These are phyloP conservation scores for Rutidosis leptorrhynchoides DNA, from an alignment of 129 eudicot species.

Conservation along the genomic window DNA sequence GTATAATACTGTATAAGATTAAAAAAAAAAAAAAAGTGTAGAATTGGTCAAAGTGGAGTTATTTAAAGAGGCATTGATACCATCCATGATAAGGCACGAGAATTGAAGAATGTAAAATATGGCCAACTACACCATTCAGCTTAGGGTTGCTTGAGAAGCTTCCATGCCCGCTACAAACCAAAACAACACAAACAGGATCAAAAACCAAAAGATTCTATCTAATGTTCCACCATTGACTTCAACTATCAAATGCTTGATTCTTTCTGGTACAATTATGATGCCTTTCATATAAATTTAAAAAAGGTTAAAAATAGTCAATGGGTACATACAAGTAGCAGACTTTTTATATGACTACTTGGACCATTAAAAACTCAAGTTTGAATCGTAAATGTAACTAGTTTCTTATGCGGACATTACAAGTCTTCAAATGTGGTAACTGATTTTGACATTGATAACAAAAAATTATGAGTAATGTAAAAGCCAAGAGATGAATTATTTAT, in stretches of 20 bases:
- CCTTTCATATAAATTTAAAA: not conserved
- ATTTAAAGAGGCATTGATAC: constrained; percentile 40
- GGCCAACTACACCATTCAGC: constrained; percentile 67
- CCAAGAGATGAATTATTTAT: not conserved
- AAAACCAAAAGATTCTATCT: constrained; percentile 12
- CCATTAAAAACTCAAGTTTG: not conserved
- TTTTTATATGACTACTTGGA: constrained; percentile 3
- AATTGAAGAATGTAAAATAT: constrained; percentile 62
- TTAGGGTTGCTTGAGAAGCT: constrained; percentile 52
- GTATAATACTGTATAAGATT: too few relatives aligned
- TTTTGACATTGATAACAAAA: constrained; percentile 3
- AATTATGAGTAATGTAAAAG: not conserved
- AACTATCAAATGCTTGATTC: not conserved
- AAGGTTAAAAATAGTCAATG: not conserved
- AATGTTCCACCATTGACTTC: constrained; percentile 10
- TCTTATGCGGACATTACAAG: not conserved
- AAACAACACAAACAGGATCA: constrained; percentile 17
- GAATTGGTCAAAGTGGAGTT: constrained; percentile 17
- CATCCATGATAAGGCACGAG: constrained; percentile 73
- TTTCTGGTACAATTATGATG: not conserved
- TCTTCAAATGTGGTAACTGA: not conserved
- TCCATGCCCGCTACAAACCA: constrained; percentile 54
- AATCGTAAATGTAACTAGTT: constrained; percentile 2
- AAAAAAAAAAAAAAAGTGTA: constrained; percentile 18
- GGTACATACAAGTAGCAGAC: not conserved